Base-by-base conservation (phyloP, 1,284 basidiomycete species). In the Stygiomarasmius scandens region DNA sequence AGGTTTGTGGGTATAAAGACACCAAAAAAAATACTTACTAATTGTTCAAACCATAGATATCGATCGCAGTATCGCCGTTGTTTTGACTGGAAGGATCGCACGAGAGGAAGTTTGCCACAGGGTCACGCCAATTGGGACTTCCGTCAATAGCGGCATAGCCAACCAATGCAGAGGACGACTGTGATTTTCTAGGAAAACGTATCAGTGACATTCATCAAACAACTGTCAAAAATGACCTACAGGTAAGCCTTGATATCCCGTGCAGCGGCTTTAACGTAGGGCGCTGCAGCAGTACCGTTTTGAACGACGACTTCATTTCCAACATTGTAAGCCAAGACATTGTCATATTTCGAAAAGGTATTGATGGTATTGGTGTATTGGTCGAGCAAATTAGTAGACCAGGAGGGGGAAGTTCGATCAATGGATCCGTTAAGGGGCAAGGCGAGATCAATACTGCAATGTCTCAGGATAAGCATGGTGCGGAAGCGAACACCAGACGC, bases 201-300 rank as follows among this genome's bases (percentile, higher is more conserved):
- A 60, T 51, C 55, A 59, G 48, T 22, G 50, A 58, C 38, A 58
- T n/a, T 43, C 50, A 49, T 50, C 22, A n/a, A n/a, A n/a, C n/a
- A n/a, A n/a, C n/a, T n/a, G n/a, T n/a, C n/a, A n/a, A n/a, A n/a
- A n/a, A n/a, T n/a, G n/a, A 72, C 84, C 66, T 60, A 89, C 87
- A 95, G 77, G 73, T 95, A 96, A 2, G 94, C 85, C 71, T 89
- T 95, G 66, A 85, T 76, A 70, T 97, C 95, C 43, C 95, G 85
- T 22, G 93, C 93, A 19, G 94, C 94, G 41, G 93, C 94, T 73
- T 96, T 96, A 71, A 97, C 84, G 70, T 86, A 96, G 0, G 94
- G 83, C 10, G 87, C 85, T 16, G 89, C 85, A 46, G 74, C 76
- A 14, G 91, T 92, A 61, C 78, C 82, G 52, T 82, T 79, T 22